Conservation (phyloP, 257 asterid species). For the Perilla frutescens region DNA sequence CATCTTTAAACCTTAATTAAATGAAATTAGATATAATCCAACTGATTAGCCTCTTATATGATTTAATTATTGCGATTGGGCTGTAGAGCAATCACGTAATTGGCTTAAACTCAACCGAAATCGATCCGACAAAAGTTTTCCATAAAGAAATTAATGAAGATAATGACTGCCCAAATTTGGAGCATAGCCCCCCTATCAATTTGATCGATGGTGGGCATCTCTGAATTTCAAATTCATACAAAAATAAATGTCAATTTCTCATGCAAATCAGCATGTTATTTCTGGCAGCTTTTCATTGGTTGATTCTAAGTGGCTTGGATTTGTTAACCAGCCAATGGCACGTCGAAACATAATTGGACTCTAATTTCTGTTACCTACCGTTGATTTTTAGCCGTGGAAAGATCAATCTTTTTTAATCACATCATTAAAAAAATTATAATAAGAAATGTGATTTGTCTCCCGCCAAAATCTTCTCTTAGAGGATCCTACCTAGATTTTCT, state of each 20-base stretch:
- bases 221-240: constrained; percentile 19
- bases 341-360: constrained; percentile 33
- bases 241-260: constrained; percentile 39
- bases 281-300: constrained; percentile 54
- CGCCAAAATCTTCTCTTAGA: not conserved
- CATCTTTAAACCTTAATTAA: not conserved
- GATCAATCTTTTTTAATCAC: not conserved
- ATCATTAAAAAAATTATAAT: too few relatives aligned
- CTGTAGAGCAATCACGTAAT: constrained; percentile 15
- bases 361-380: not conserved
- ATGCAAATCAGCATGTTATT: constrained; percentile 46
- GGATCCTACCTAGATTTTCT: too few relatives aligned
- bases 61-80: not conserved
- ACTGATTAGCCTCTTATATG: not conserved
- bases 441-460: not conserved
- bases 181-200: constrained; percentile 2
- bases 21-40: constrained; percentile 1
- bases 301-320: constrained; percentile 33
- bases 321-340: constrained; percentile 44
- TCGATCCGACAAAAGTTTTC: constrained; percentile 27
- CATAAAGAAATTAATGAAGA: constrained; percentile 29
- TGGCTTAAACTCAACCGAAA: constrained; percentile 10
- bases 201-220: constrained; percentile 37
- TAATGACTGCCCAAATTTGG: constrained; percentile 37
- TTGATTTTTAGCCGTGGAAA: not conserved